Evolutionary conservation across 2,329 filamentous ascomycete species (phyloP), one percentile per base, ranked within the genome.

Genomic region (Pseudonectria buxi): DNA sequence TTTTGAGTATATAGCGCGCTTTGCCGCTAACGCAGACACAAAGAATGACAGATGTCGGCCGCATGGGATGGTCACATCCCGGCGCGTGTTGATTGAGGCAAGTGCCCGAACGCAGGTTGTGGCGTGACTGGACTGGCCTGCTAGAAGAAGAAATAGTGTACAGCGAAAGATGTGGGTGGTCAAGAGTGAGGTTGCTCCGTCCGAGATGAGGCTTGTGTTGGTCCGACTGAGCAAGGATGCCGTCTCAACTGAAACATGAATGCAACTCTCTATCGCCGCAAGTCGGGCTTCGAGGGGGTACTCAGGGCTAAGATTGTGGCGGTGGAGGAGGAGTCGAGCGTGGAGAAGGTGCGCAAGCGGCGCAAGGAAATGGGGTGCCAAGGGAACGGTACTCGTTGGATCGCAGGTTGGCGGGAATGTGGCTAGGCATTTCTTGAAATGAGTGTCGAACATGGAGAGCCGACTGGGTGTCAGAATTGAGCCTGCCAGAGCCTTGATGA

Each of bases 121-220:
- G 1, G 90, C 89, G 3, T 80, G 72, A 4, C 82, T 76, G 53
- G 82, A 84, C 33, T 86, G 81, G 28, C 81, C 81, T 1, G 77
- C 75, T 33, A 94, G 76, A 14, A 90, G 74, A 4, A 95, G 68
- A 37, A 95, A 79, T 1, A 96, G 71, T 2, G 84, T 74, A 53
- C 84, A 94, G 14, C 90, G 83, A 77, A 94, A 95, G 29, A 95
- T 71, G 56, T 96, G 92, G 11, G 78, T 79, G 37, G 86, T 84
- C 7, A 94, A 69, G 47, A 90, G 76, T 4, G 83, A 78, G 2
- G 83, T 86, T 3, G 86, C 79, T 10, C 80, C 76, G 24, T 79
- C 75, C 4, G 76, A 72, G 15, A 52, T 33, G 2, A 88, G 67
- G 9, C 74, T 69, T 3, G 72, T 64, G 16, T 73, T 74, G 55